Evolutionary conservation across 2,329 filamentous ascomycete species (phyloP).

Genomic region (Hymenoscyphus fraxineus): DNA sequence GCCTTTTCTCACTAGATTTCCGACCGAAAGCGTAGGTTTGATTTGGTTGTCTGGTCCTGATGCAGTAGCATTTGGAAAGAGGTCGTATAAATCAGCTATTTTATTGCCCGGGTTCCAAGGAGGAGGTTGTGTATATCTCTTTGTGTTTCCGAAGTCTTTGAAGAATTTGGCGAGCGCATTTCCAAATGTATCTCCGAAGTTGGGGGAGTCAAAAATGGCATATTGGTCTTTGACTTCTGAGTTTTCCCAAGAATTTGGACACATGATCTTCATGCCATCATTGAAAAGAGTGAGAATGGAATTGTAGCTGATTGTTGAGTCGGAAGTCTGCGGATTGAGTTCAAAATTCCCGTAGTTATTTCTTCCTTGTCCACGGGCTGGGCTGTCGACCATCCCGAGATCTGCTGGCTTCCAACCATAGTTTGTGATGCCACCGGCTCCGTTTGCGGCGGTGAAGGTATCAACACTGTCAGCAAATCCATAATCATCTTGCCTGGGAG

Average conservation of each 20-base stretch:
- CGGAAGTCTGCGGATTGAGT: constrained; percentile 15
- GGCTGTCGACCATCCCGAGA: constrained; percentile 13
- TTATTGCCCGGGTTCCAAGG: constrained; percentile 18
- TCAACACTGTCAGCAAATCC: constrained; percentile 15
- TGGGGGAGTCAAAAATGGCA: constrained; percentile 16
- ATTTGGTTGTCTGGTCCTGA: constrained; percentile 18
- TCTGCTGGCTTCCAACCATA: constrained; percentile 17
- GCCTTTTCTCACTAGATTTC: constrained; percentile 14
- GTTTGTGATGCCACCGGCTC: constrained; percentile 16
- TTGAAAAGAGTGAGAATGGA: constrained; percentile 13
- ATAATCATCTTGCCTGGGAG: constrained; percentile 18
- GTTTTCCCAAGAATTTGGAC: constrained; percentile 22
- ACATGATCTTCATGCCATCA: constrained; percentile 19
- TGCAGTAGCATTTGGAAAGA: constrained; percentile 9
- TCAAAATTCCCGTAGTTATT: constrained; percentile 20
- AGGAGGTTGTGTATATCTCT: constrained; percentile 14
- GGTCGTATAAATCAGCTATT: constrained; percentile 17
- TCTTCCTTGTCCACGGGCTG: constrained; percentile 13
- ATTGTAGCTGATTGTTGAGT: constrained; percentile 12
- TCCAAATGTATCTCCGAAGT: constrained; percentile 18
- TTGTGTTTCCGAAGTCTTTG: constrained; percentile 12
- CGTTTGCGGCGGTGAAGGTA: constrained; percentile 18
- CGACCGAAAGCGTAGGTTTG: constrained; percentile 15
- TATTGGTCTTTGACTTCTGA: constrained; percentile 16
- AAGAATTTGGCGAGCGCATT: constrained; percentile 17